A percentile compares a stretch with the other conserved stretches of the same genome.
Evolutionary conservation across 176 grass and related monocot genomes (phyloP).

Genomic region (Oryza rufipogon): DNA sequence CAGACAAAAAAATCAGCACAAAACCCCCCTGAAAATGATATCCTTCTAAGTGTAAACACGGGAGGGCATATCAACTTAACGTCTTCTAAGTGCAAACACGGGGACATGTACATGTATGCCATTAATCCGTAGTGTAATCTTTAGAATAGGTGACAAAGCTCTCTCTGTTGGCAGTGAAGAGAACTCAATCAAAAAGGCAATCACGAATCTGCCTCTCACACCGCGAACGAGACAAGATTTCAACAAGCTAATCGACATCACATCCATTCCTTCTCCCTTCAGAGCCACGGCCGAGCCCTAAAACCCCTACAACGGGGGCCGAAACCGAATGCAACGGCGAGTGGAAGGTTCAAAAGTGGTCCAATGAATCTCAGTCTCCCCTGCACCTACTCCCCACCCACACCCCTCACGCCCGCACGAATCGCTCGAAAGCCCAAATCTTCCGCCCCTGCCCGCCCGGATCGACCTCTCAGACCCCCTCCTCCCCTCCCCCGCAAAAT

Average conservation of each 20-base stretch:
- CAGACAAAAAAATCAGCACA: conserved; percentile 19
- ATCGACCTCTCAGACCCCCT: background rate
- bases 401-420: conserved; percentile 34
- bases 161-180: conserved; percentile 8
- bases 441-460: conserved; percentile 16
- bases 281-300: background rate
- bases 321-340: conserved; percentile 17
- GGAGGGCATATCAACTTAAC: background rate
- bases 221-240: conserved; percentile 32
- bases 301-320: conserved; percentile 3
- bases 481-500: background rate
- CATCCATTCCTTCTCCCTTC: conserved; percentile 5
- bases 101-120: background rate
- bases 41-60: background rate
- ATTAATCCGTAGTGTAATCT: conserved; percentile 1
- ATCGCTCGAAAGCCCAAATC: conserved; percentile 47
- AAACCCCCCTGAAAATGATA: background rate
- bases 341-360: conserved; percentile 42
- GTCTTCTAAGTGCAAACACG: background rate
- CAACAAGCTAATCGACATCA: conserved; percentile 38
- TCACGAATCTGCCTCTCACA: conserved; percentile 10
- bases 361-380: background rate
- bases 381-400: conserved; percentile 37
- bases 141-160: background rate
- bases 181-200: background rate